Percentiles rank a stretch among this genome's conserved stretches.
Conservation (phyloP, 2,329 filamentous ascomycete genomes). For the Diaporthe ilicicola region DNA sequence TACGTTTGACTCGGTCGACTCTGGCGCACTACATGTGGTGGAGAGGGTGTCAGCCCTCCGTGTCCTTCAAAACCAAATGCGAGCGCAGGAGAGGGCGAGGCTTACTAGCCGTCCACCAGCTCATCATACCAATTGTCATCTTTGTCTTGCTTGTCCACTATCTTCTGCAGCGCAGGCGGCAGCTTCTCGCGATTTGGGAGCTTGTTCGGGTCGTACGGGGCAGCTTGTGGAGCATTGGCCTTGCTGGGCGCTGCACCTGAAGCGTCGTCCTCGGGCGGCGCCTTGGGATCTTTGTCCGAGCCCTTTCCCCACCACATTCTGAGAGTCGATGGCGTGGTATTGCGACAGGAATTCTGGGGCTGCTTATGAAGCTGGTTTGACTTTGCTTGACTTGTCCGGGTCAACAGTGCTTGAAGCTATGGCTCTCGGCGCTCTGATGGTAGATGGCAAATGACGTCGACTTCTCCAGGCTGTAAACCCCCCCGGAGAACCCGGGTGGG, state of each 20-base stretch:
- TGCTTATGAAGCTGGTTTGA: neutral
- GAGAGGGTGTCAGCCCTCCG: neutral
- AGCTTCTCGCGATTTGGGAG: constrained; percentile 61
- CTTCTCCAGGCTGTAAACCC: neutral
- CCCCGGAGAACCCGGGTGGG: constrained; percentile 21
- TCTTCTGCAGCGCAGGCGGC: constrained; percentile 62
- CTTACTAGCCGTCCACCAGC: constrained; percentile 81
- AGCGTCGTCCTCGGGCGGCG: constrained; percentile 34
- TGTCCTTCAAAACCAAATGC: neutral
- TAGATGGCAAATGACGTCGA: constrained; percentile 12
- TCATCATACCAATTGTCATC: constrained; percentile 82
- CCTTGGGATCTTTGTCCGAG: constrained; percentile 40
- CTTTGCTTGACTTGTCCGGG: neutral
- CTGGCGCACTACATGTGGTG: constrained; percentile 66
- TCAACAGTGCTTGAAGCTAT: neutral
- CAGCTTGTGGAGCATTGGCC: constrained; percentile 32
- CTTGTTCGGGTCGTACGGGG: constrained; percentile 54
- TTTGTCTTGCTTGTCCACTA: constrained; percentile 64
- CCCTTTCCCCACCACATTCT: constrained; percentile 53
- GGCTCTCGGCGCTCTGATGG: neutral
- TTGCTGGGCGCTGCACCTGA: constrained; percentile 31
- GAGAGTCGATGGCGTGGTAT: neutral
- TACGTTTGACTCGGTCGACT: constrained; percentile 84
- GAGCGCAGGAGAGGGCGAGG: neutral
- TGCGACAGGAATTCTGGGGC: neutral